Conservation (phyloP, 2,329 filamentous ascomycete species). For the Didymosphaeria variabile region DNA sequence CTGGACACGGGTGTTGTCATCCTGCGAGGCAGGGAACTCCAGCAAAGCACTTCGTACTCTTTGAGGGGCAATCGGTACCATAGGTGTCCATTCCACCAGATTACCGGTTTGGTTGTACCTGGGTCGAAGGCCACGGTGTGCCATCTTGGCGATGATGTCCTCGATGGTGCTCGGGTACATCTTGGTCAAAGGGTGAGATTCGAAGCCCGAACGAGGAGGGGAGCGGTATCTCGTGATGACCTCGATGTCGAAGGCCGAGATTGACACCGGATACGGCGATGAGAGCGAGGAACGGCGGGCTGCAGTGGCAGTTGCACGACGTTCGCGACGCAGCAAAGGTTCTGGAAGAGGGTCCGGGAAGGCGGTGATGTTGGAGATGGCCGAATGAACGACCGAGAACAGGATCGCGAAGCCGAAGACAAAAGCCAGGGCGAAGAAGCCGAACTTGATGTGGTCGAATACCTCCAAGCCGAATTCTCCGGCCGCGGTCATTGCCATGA, state of each 20-base stretch:
- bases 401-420: not conserved
- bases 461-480: not conserved
- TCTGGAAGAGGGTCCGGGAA: not conserved
- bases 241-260: not conserved
- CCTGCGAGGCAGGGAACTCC: slow-evolving; percentile 6
- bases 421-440: not conserved
- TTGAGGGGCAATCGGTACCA: not conserved
- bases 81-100: not conserved
- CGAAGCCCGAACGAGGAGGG: not conserved
- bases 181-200: not conserved
- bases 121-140: not conserved
- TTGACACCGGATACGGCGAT: not conserved
- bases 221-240: not conserved
- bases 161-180: not conserved
- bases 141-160: not conserved
- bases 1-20: slow-evolving; percentile 1
- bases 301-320: not conserved
- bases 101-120: not conserved
- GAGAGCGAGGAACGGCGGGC: not conserved
- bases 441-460: not conserved
- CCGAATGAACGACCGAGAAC: not conserved
- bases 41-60: slow-evolving; percentile 8
- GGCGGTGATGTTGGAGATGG: not conserved
- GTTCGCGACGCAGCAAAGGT: slow-evolving; percentile 1
- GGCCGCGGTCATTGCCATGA: not conserved